Evolutionary conservation across 2,329 filamentous ascomycete species (phyloP), one percentile per base, ranked within the genome.

Genomic region (Magnaporthiopsis rhizophila): DNA sequence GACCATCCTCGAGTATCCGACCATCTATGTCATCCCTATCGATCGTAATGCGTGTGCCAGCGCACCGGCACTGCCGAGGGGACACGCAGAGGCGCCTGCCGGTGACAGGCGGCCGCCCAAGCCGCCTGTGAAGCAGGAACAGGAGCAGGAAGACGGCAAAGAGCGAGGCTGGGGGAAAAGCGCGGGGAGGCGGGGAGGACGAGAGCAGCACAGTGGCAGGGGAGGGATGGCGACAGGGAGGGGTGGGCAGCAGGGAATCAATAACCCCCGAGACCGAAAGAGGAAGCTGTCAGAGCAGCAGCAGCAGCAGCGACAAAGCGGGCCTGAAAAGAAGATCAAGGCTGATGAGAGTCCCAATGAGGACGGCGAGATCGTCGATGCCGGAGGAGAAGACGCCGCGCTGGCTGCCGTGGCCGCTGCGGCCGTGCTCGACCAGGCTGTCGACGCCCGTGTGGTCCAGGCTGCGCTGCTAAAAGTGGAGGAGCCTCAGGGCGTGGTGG

Each of bases 1-100:
- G 38, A 82, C 80, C 0, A 80, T 93, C 0, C 76, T 91, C 8
- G 90, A 92, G 70, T 92, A 87, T 66, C 90, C 90, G 1, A 91
- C 89, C 0, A 80, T 92, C 15, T 86, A 89, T 70, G 81, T 84
- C 6, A 76, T 90, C 9, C 74, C 79, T 0, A 66, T 69, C 9
- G 58, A 45, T 1, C 15, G 21, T n/a, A 8, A n/a, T 11, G 36
- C 36, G 13, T 5, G 13, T 63, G 36, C 2, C 45, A 11, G 45
- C 45, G 18, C 18, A n/a, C 18, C 45, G 9, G 9, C 12, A 0
- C 65, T 74, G n/a, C 72, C 73, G 0, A 56, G 66, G 2, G 71
- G 70, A 0, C 69, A 68, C 59, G 58, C 67, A 0, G 58, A 72
- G 2, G 72, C 68, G 2, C 68, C 68, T 11, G 45, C 45, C 3